Evolutionary conservation across 495 filamentous ascomycete genomes (phyloP), one percentile per base, ranked within the genome.

Genomic region (Penicillium atrosanguineum): DNA sequence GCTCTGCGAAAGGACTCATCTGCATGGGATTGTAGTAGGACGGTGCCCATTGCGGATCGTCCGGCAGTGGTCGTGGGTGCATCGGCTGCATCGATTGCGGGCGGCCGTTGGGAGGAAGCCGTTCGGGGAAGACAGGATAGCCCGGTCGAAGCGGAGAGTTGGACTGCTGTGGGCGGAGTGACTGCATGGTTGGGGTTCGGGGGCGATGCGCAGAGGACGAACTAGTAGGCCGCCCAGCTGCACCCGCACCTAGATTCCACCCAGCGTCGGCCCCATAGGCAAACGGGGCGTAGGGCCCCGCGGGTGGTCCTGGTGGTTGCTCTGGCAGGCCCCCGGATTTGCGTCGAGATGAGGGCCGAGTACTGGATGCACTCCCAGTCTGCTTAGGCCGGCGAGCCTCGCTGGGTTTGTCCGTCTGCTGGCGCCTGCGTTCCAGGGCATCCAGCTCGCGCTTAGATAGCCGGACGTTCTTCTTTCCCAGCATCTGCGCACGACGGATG

Each of bases 381-480:
- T 58, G 53, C 34, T 55, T 56, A 21, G 37, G 38, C 40, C 67
- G 64, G 12, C 53, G 48, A 26, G 60, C 20, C 40, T 53, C 61
- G 16, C 58, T 63, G 48, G 38, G 44, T 44, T 73, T 69, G 40
- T 74, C 72, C 19, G 74, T 76, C 53, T 83, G 75, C 61, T 81
- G 70, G 48, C 85, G 79, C 65, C 83, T 82, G 44, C 87, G 81
- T 64, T 92, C 85, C 44, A 92, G 70, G 31, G 90, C 90, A 37
- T 87, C 86, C 55, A 91, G 69, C 64, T 94, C 90, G 26, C 83
- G 79, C 57, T 86, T 80, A 49, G 81, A 87, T 48, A 95, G 73
- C 57, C 84, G 86, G 25, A 95, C 89, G 44, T 92, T 89, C 36
- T 72, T 76, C 69, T 84, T 86, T 38, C 90, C 90, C 60, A 83